These are phyloP conservation scores for Aquilaria sinensis DNA, from an alignment of 345 rosid species.

Conservation along the genomic window DNA sequence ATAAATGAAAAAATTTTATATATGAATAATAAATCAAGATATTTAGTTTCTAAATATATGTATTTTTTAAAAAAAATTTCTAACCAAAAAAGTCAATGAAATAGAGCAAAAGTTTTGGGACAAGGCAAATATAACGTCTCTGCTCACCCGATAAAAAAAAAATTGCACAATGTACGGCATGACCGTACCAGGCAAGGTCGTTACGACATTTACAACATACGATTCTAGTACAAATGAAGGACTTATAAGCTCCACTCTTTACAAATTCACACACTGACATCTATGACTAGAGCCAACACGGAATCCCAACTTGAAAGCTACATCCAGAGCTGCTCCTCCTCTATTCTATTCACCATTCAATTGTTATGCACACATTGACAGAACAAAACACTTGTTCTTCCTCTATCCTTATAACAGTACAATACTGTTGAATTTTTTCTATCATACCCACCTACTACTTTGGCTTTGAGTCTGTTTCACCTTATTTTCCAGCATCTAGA, in stretches of 20 bases:
- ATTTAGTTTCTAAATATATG: no score
- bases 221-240: no score
- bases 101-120: no score
- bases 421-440: constrained; percentile 12
- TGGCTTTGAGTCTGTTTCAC: constrained; percentile 8
- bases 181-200: not conserved
- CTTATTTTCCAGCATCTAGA: not conserved
- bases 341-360: constrained; percentile 20
- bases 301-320: constrained; percentile 15
- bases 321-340: constrained; percentile 3
- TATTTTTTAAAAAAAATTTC: no score
- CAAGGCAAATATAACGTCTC: no score
- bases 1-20: no score
- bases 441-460: constrained; percentile 9
- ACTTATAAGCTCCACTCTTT: not conserved
- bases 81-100: no score
- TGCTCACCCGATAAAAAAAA: no score
- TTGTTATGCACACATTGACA: constrained; percentile 9
- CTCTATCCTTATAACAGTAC: constrained; percentile 9
- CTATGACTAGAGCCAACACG: constrained; percentile 17
- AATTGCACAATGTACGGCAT: no score
- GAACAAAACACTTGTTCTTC: constrained; percentile 10
- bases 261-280: constrained; percentile 24
- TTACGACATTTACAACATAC: constrained; percentile 32
- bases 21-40: no score